A percentile compares a stretch with the other conserved stretches of the same genome.
phyloP scores from a whole-genome alignment of 2,329 filamentous ascomycete genomes.

The Passalora sequoiae region DNA sequence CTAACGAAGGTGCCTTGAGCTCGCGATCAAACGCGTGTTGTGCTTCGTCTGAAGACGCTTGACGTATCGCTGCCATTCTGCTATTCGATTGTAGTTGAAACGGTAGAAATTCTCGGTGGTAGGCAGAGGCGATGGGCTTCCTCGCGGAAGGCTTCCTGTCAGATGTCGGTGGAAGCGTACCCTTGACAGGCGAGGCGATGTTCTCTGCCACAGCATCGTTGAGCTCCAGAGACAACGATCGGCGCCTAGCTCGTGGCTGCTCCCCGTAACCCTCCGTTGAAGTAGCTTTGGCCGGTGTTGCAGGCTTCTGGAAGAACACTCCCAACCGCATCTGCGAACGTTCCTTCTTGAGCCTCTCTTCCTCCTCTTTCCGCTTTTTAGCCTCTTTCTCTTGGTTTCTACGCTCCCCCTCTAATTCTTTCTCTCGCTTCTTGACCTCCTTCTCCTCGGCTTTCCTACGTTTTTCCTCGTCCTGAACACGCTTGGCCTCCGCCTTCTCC shows the following conservation, averaged over 20 bases:
- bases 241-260: constrained; percentile 31
- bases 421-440: constrained; percentile 28
- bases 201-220: constrained; percentile 27
- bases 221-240: constrained; percentile 33
- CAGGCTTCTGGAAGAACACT: constrained; percentile 43
- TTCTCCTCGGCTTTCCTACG: constrained; percentile 29
- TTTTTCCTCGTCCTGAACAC: constrained; percentile 36
- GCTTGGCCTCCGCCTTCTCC: constrained; percentile 37
- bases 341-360: constrained; percentile 31
- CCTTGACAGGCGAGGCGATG: constrained; percentile 27
- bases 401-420: constrained; percentile 39
- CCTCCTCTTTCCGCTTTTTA: constrained; percentile 28
- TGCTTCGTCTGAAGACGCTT: constrained; percentile 21
- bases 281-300: constrained; percentile 27
- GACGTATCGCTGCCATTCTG: constrained; percentile 54
- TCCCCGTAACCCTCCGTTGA: constrained; percentile 10
- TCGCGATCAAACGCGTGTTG: constrained; percentile 30
- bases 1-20: constrained; percentile 25
- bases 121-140: constrained; percentile 36
- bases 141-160: constrained; percentile 14
- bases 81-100: constrained; percentile 75
- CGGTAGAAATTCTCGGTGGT: constrained; percentile 65
- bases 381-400: constrained; percentile 39
- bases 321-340: constrained; percentile 37
- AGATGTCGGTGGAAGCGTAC: constrained; percentile 15